Base-by-base conservation (phyloP, 805 yeast species). In the Candida corydali region DNA sequence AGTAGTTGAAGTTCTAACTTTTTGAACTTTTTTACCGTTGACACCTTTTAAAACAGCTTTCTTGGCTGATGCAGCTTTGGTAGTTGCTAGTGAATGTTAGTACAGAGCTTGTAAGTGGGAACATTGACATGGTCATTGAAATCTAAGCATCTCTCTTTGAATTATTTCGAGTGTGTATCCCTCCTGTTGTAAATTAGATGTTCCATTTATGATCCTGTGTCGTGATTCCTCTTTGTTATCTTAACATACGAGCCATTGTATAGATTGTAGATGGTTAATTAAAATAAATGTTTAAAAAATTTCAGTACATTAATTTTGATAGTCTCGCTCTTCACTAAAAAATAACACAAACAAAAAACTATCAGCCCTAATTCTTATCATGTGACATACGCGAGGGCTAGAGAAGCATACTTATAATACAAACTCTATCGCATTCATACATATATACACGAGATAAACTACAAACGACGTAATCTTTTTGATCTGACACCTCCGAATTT, bases 31-130 rank as follows among this genome's bases (percentile, higher is more conserved):
- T 73, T 84, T 78, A 61, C 86, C 79, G 80, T 87, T 83, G 61
- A 91, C 78, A 75, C 98, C 98, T 78, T 91, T 93, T 68, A 84
- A 83, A 73, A 86, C 97, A 71, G 97, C 93, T 80, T 91, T 93
- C 82, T 93, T 88, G 72, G 98, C 98, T 73, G 86, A 79, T 69
- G 87, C 77, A 76, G 98, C 98, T 80, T 93, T 85, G 54, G 75
- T 69, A 55, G 69, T 71, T 55, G 71, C 70, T 59, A 58, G 39
- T 39, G 32, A 27, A 39, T 32, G 63, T 59, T 55, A 56, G 63
- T 56, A 32, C 17, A n/a, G n/a, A n/a, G n/a, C n/a, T n/a, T n/a
- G n/a, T n/a, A n/a, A n/a, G n/a, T n/a, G n/a, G n/a, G n/a, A n/a
- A n/a, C n/a, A n/a, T n/a, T n/a, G n/a, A n/a, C n/a, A n/a, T n/a